Evolutionary conservation across 1,284 basidiomycete genomes (phyloP).

Genomic region (Xanthoconium separans): DNA sequence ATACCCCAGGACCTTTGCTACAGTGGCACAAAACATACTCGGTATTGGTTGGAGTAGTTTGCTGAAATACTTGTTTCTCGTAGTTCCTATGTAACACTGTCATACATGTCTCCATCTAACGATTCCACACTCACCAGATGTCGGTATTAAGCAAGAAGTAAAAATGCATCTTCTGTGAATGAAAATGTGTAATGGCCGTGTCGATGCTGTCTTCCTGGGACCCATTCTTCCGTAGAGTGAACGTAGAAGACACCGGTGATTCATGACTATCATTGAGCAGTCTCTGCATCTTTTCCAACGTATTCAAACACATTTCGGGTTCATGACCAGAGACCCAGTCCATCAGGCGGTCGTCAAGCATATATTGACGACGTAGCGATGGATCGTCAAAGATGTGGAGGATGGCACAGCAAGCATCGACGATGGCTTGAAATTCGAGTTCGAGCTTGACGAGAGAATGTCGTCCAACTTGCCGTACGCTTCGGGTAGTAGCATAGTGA

Average conservation of each 20-base stretch:
- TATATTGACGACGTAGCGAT: neutral
- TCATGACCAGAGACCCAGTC: conserved; percentile 8
- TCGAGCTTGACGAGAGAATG: conserved; percentile 13
- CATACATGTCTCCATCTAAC: neutral
- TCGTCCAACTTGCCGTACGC: conserved; percentile 4
- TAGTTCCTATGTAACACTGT: conserved; percentile 6
- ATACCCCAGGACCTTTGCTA: too few relatives aligned
- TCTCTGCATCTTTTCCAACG: too few relatives aligned
- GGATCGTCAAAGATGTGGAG: conserved; percentile 4
- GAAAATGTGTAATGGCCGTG: neutral
- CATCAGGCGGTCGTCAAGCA: conserved; percentile 2
- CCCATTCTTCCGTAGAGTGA: neutral
- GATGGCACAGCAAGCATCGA: conserved; percentile 1
- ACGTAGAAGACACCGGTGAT: neutral
- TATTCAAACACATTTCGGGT: conserved; percentile 6
- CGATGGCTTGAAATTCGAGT: conserved; percentile 9
- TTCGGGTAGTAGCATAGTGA: neutral
- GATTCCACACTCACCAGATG: conserved; percentile 5
- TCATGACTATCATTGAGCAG: neutral
- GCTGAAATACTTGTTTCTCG: neutral
- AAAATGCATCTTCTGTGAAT: neutral
- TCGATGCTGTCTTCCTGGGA: neutral
- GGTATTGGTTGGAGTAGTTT: neutral
- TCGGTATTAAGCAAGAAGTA: conserved; percentile 6
- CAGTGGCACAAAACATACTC: neutral